These are phyloP conservation scores for Mycena olivaceomarginata DNA, from an alignment of 768 basidiomycete species.

Conservation along the genomic window DNA sequence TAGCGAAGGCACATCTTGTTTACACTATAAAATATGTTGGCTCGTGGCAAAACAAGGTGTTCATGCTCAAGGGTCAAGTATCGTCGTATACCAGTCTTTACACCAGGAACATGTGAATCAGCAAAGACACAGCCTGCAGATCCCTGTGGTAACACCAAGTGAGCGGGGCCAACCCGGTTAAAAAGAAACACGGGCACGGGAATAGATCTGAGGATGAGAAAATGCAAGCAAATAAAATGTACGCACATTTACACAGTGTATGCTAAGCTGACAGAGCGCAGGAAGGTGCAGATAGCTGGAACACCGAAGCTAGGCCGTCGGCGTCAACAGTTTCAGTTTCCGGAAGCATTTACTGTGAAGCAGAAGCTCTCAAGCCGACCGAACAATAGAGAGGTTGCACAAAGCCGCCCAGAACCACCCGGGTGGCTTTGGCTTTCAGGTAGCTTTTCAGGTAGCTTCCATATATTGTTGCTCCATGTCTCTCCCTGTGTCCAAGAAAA, in stretches of 20 bases:
- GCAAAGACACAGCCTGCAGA: slow-evolving; percentile 4
- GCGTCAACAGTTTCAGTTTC: neutral
- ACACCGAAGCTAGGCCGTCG: slow-evolving; percentile 1
- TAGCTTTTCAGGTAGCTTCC: too few species aligned
- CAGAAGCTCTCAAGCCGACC: too few species aligned
- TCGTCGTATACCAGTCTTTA: neutral
- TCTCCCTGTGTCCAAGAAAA: too few species aligned
- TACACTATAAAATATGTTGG: neutral
- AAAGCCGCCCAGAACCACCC: too few species aligned
- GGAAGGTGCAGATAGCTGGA: neutral
- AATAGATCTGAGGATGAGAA: neutral
- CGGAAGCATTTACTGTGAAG: slow-evolving; percentile 9
- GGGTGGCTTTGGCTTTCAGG: too few species aligned
- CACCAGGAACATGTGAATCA: slow-evolving; percentile 1
- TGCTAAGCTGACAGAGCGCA: neutral
- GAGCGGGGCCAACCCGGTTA: slow-evolving; percentile 6
- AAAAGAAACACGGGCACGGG: neutral
- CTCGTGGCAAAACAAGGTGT: neutral
- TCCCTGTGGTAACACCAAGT: neutral
- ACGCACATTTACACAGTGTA: slow-evolving; percentile 1
- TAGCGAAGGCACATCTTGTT: too few species aligned
- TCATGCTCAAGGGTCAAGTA: slow-evolving; percentile 10
- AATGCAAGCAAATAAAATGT: neutral
- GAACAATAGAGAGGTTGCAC: too few species aligned
- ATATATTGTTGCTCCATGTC: too few species aligned